phyloP scores from a whole-genome alignment of 2,329 filamentous ascomycete species.

The Tothia fuscella region DNA sequence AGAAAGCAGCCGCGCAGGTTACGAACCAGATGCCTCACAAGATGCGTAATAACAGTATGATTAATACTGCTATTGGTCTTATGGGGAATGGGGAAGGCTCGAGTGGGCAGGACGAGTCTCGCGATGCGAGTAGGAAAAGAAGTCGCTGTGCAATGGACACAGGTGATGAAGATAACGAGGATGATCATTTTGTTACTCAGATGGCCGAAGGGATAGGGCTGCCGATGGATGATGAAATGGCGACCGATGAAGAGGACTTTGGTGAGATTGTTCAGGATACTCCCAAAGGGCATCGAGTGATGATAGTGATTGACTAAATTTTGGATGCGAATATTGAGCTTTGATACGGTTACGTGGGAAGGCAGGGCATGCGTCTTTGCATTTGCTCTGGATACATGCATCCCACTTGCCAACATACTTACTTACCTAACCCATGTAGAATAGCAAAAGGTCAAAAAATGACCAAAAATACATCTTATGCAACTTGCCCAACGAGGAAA shows the following conservation, averaged over 20 bases:
- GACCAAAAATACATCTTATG: too few species aligned
- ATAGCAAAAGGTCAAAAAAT: too few species aligned
- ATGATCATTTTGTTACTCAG: slow-evolving; percentile 1
- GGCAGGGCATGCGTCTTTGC: too few species aligned
- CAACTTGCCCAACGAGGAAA: too few species aligned
- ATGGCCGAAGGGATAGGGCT: neutral
- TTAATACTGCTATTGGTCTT: slow-evolving; percentile 2
- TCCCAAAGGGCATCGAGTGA: too few species aligned
- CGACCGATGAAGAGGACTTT: neutral
- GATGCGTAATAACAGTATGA: slow-evolving; percentile 7
- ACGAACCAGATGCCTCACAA: neutral
- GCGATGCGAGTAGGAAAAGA: slow-evolving; percentile 1
- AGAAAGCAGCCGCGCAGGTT: slow-evolving; percentile 9
- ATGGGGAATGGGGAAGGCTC: neutral
- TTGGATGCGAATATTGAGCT: too few species aligned
- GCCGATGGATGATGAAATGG: slow-evolving; percentile 6
- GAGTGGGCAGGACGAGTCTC: neutral
- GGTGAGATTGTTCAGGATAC: too few species aligned
- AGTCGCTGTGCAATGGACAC: neutral
- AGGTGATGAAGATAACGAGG: neutral
- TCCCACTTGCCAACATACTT: too few species aligned
- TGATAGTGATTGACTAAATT: too few species aligned
- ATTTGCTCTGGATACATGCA: too few species aligned
- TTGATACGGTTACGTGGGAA: too few species aligned
- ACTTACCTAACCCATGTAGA: too few species aligned